A percentile compares a stretch with the other conserved stretches of the same genome.
These are phyloP conservation scores for Aspergillus novoparasiticus DNA, from an alignment of 2,329 filamentous ascomycete species.

Conservation along the genomic window DNA sequence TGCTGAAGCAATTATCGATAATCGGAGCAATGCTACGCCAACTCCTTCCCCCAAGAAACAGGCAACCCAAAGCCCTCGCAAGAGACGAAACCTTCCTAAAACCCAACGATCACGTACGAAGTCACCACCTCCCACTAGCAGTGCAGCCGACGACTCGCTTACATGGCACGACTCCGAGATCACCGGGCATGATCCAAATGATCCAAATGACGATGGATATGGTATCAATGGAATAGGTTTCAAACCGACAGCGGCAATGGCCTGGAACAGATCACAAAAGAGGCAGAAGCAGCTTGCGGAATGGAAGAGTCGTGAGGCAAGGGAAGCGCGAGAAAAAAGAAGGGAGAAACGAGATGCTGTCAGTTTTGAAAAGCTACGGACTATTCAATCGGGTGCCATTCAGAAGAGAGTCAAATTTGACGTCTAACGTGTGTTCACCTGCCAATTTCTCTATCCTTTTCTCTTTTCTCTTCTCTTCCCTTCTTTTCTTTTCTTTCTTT, in stretches of 20 bases:
- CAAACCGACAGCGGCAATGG: constrained; percentile 61
- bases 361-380: constrained; percentile 28
- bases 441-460: neutral
- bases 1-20: constrained; percentile 14
- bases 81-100: constrained; percentile 25
- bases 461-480: neutral
- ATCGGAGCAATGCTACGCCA: constrained; percentile 14
- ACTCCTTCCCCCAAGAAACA: constrained; percentile 24
- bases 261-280: constrained; percentile 58
- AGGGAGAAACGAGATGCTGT: constrained; percentile 52
- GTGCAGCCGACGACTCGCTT: constrained; percentile 34
- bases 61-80: constrained; percentile 25
- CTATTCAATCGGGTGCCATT: constrained; percentile 32
- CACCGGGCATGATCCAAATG: constrained; percentile 59
- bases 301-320: constrained; percentile 61
- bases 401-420: constrained; percentile 48
- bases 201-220: constrained; percentile 63
- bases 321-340: constrained; percentile 60
- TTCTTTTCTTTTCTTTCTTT: constrained; percentile 2
- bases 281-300: constrained; percentile 61
- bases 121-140: constrained; percentile 37
- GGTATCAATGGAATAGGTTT: constrained; percentile 68
- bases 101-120: constrained; percentile 30
- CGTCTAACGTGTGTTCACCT: constrained; percentile 20
- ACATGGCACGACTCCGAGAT: constrained; percentile 65